Evolutionary conservation across 2,329 filamentous ascomycete species (phyloP), one percentile per base, ranked within the genome.

Genomic region (Stachybotrys elegans): DNA sequence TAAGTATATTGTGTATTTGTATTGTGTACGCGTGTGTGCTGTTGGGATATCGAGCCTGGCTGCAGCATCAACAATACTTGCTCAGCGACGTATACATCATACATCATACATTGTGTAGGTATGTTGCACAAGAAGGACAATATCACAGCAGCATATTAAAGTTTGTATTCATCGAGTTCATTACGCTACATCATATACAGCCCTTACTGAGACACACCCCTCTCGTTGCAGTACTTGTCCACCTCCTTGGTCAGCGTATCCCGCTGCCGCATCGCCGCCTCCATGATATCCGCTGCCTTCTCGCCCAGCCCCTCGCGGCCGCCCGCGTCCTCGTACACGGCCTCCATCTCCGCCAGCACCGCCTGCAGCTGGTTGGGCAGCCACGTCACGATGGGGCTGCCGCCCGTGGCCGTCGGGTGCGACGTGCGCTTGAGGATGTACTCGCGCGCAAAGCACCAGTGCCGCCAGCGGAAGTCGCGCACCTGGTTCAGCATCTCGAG

Each of bases 391-490:
- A 92, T 91, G 4, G 87, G 87, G 53, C 83, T 88, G 16, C 87
- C 87, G 2, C 87, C 87, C 0, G 87, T 92, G 1, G 87, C 87
- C 2, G 84, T 88, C 1, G 87, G 86, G 59, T 92, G 86, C 16
- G 69, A 71, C 1, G 84, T 90, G 57, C 81, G 79, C 72, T 89
- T 88, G 50, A 92, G 75, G 55, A 92, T 91, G 60, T 92, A 92
- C 71, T 91, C 86, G 47, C 86, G 75, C 3, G 86, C 88, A 59
- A 92, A 92, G 62, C 85, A 88, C 87, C 87, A 92, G 65, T 92
- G 87, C 6, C 87, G 73, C 84, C 86, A 92, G 47, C 87, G 72
- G 70, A 92, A 92, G 60, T 88, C 85, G 44, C 87, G 79, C 8
- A 92, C 84, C 63, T 90, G 82, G 60, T 92, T 76, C 39, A 91